Conservation (phyloP, 805 yeast species). For the Candida ovalis region DNA sequence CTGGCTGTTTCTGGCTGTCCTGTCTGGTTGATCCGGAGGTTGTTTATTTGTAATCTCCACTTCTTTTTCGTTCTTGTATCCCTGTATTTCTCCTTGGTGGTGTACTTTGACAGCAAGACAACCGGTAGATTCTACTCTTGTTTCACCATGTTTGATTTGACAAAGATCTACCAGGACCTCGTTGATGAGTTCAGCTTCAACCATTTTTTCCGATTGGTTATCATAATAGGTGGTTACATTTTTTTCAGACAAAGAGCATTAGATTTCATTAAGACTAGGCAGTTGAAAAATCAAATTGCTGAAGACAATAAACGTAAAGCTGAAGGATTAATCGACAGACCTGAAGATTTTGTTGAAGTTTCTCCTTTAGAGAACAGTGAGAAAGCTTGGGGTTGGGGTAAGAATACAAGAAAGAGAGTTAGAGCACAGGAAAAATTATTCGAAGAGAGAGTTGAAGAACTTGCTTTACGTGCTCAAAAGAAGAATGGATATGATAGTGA, state of each 20-base stretch:
- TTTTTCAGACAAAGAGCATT: constrained; percentile 53
- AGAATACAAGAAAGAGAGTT: constrained; percentile 59
- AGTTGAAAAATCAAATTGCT: constrained; percentile 43
- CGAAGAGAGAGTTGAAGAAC: constrained; percentile 42
- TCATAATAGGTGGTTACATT: constrained; percentile 60
- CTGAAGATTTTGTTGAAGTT: constrained; percentile 28
- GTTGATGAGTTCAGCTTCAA: constrained; percentile 41
- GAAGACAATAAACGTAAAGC: constrained; percentile 43
- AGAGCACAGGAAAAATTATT: constrained; percentile 52
- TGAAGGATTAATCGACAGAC: constrained; percentile 29
- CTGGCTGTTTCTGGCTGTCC: no score
- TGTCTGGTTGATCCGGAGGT: no score
- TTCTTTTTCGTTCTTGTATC: neutral
- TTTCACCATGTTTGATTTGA: constrained; percentile 20
- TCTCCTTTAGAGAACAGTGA: constrained; percentile 35
- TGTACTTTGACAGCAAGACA: neutral
- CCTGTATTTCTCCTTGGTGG: neutral
- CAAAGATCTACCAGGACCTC: constrained; percentile 34
- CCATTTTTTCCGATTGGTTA: constrained; percentile 43
- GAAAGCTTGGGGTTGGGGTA: constrained; percentile 73
- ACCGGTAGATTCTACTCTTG: neutral
- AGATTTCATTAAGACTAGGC: constrained; percentile 54
- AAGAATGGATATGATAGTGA: constrained; percentile 44
- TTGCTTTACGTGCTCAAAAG: constrained; percentile 34
- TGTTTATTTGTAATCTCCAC: no score